Evolutionary conservation across 495 filamentous ascomycete genomes (phyloP).

Genomic region (Aspergillus bertholletiae): DNA sequence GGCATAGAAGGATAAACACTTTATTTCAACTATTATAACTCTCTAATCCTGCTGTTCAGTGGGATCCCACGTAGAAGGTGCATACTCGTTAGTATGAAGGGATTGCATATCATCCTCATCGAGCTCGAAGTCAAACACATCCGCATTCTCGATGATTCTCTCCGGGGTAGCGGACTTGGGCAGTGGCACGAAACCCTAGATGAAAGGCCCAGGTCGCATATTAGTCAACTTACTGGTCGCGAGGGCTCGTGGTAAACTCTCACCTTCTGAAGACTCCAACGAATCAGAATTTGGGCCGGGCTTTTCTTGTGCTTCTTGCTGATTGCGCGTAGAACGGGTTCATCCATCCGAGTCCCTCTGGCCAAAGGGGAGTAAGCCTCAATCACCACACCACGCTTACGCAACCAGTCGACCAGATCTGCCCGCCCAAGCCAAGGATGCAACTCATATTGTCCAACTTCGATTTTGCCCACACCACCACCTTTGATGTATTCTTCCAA

Average conservation of each 20-base stretch:
- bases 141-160: slow-evolving; percentile 64
- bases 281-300: not conserved
- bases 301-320: not conserved
- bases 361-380: not conserved
- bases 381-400: not conserved
- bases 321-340: not conserved
- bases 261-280: not conserved
- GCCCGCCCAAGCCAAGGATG: not conserved
- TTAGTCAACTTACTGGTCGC: not conserved
- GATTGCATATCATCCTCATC: slow-evolving; percentile 56
- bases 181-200: slow-evolving; percentile 54
- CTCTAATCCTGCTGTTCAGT: slow-evolving; percentile 2
- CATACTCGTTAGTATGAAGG: slow-evolving; percentile 55
- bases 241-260: not conserved
- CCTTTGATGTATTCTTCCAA: not conserved
- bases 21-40: no score
- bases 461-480: not conserved
- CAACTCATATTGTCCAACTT: not conserved
- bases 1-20: no score
- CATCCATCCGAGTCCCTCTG: not conserved
- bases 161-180: slow-evolving; percentile 69
- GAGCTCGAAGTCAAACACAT: slow-evolving; percentile 70
- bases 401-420: not conserved
- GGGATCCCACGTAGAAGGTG: slow-evolving; percentile 55
- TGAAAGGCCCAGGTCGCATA: no score